Conservation (phyloP, 306 rosid species). For the Cyamopsis tetragonoloba region DNA sequence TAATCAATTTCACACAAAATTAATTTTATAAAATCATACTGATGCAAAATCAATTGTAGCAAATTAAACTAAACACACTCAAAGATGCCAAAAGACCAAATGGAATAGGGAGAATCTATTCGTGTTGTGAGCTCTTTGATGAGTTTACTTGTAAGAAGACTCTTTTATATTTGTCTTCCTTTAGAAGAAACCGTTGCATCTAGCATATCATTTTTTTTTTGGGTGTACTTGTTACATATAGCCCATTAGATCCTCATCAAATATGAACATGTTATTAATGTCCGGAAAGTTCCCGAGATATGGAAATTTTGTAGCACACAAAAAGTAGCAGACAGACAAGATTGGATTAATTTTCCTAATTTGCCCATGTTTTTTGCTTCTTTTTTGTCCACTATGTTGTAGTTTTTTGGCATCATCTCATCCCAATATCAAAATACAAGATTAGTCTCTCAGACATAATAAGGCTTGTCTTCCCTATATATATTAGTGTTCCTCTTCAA, state of each 20-base stretch:
- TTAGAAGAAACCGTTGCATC: conserved; percentile 44
- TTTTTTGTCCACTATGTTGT: too few species aligned
- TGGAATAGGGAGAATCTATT: neutral
- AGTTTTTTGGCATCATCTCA: too few species aligned
- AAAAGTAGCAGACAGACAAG: neutral
- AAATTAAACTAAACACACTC: too few species aligned
- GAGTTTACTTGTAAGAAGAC: neutral
- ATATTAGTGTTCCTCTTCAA: too few species aligned
- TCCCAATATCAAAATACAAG: too few species aligned
- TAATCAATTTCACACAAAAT: too few species aligned
- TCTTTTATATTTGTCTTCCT: conserved; percentile 25
- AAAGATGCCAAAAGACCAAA: conserved; percentile 30
- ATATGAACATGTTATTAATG: neutral
- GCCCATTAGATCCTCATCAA: neutral
- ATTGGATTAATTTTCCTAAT: conserved; percentile 8
- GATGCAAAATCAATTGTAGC: too few species aligned
- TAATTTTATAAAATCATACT: too few species aligned
- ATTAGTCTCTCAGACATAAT: too few species aligned
- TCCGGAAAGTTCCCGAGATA: neutral
- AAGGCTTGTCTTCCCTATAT: too few species aligned
- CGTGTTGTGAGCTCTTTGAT: conserved; percentile 17
- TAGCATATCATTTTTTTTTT: too few species aligned
- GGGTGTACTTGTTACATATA: too few species aligned
- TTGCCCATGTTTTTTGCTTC: neutral
- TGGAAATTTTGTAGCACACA: conserved; percentile 13